A percentile compares a stretch with the other conserved stretches of the same genome.
These are phyloP conservation scores for Houttuynia cordata DNA, from an alignment of 164 flowering plant genomes.

Conservation along the genomic window DNA sequence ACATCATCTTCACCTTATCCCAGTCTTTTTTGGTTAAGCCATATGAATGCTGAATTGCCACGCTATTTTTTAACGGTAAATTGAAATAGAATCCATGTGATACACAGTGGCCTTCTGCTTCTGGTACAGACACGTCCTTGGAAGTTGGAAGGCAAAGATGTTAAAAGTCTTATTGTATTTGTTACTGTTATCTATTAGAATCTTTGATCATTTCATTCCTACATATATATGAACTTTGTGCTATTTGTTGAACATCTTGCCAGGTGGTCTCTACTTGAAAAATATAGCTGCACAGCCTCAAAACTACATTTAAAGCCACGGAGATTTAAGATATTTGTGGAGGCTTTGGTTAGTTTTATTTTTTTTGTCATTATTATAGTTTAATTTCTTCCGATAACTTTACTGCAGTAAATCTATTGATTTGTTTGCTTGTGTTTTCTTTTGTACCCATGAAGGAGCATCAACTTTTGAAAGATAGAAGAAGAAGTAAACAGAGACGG, in stretches of 20 bases:
- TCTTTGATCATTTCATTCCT: neutral
- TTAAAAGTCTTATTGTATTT: neutral
- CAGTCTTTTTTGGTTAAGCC: neutral
- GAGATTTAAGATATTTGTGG: slow-evolving; percentile 76
- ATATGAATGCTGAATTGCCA: neutral
- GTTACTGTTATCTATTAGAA: neutral
- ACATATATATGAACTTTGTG: neutral
- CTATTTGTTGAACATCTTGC: slow-evolving; percentile 1
- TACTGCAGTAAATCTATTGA: neutral
- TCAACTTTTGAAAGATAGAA: slow-evolving; percentile 90
- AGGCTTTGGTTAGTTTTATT: slow-evolving; percentile 79
- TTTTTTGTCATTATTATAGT: too few species aligned
- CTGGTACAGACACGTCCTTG: neutral
- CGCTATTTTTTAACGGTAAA: neutral
- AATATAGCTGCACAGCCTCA: slow-evolving; percentile 89
- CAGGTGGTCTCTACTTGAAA: slow-evolving; percentile 99
- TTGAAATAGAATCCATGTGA: neutral
- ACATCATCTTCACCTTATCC: neutral
- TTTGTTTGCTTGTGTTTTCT: neutral
- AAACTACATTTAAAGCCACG: slow-evolving; percentile 95
- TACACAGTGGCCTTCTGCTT: neutral
- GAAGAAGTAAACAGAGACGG: slow-evolving; percentile 52
- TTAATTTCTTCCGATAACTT: too few species aligned
- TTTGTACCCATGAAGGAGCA: slow-evolving; percentile 55
- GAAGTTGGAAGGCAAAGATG: too few species aligned